A percentile compares a stretch with the other conserved stretches of the same genome.
phyloP scores from a whole-genome alignment of 1,139 yeast species.

The Hyphopichia fennica region DNA sequence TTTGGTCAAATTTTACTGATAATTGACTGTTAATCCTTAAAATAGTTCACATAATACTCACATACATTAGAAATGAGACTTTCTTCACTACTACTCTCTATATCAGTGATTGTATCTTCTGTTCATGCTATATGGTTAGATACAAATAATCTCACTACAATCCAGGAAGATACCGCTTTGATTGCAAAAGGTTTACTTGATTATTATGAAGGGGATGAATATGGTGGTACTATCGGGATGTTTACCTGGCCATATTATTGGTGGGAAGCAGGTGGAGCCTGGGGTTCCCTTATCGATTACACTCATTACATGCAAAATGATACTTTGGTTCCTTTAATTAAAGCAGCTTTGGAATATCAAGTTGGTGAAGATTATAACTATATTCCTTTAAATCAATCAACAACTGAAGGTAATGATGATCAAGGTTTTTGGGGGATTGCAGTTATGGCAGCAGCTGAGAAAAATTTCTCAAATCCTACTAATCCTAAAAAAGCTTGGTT shows the following conservation, averaged over 20 bases:
- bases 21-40: too few relatives aligned
- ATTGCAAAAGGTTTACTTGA: constrained; percentile 66
- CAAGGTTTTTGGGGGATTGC: constrained; percentile 91
- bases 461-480: constrained; percentile 66
- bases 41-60: too few relatives aligned
- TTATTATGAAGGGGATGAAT: constrained; percentile 63
- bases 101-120: constrained; percentile 5
- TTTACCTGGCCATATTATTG: constrained; percentile 79
- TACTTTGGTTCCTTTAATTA: constrained; percentile 55
- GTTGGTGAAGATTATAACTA: constrained; percentile 66
- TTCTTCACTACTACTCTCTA: constrained; percentile 4
- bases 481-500: constrained; percentile 55
- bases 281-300: constrained; percentile 75
- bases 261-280: constrained; percentile 95
- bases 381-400: constrained; percentile 72
- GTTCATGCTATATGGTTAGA: constrained; percentile 30
- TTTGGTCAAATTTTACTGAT: too few relatives aligned
- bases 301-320: constrained; percentile 62
- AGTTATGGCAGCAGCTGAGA: constrained; percentile 80
- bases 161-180: constrained; percentile 52
- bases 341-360: constrained; percentile 62
- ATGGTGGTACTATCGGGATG: constrained; percentile 79
- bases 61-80: too few relatives aligned
- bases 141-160: constrained; percentile 36
- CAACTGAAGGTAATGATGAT: constrained; percentile 89